Conservation (phyloP, 345 rosid genomes). For the Erysimum cheiranthoides region DNA sequence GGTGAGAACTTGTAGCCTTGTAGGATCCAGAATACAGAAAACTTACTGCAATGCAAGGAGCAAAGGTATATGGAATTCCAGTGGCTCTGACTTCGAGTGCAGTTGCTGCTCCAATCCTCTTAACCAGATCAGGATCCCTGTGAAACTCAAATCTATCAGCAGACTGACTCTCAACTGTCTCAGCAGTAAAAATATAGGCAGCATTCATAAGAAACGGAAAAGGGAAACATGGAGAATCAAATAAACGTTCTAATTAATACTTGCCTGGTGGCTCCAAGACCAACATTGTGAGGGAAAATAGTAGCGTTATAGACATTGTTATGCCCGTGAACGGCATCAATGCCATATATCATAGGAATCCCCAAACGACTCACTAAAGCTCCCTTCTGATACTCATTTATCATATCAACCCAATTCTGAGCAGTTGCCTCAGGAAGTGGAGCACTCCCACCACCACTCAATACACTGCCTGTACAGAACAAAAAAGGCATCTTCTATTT, state of each 20-base stretch:
- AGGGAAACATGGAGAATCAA: not conserved
- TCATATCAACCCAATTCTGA: constrained; percentile 77
- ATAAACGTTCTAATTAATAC: constrained; percentile 17
- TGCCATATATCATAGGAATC: constrained; percentile 92
- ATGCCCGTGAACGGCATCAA: constrained; percentile 96
- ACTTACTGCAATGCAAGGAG: constrained; percentile 95
- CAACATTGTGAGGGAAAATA: constrained; percentile 87
- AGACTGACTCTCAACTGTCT: not conserved
- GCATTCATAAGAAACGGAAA: not conserved
- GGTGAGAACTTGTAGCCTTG: not conserved
- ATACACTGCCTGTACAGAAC: constrained; percentile 63
- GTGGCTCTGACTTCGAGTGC: constrained; percentile 99
- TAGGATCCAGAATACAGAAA: constrained; percentile 7
- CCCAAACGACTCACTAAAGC: constrained; percentile 78
- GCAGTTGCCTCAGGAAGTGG: constrained; percentile 77
- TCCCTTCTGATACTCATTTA: constrained; percentile 72
- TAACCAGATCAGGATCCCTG: constrained; percentile 88
- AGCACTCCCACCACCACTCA: constrained; percentile 92
- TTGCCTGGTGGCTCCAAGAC: constrained; percentile 91
- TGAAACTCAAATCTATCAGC: constrained; percentile 21
- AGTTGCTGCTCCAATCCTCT: constrained; percentile 94
- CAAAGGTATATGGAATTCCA: constrained; percentile 89
- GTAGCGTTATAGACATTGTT: constrained; percentile 90
- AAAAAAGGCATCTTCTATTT: not conserved
- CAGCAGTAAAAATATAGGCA: not conserved